These are phyloP conservation scores for Leccinum obscurum DNA, from an alignment of 768 basidiomycete species.

Conservation along the genomic window DNA sequence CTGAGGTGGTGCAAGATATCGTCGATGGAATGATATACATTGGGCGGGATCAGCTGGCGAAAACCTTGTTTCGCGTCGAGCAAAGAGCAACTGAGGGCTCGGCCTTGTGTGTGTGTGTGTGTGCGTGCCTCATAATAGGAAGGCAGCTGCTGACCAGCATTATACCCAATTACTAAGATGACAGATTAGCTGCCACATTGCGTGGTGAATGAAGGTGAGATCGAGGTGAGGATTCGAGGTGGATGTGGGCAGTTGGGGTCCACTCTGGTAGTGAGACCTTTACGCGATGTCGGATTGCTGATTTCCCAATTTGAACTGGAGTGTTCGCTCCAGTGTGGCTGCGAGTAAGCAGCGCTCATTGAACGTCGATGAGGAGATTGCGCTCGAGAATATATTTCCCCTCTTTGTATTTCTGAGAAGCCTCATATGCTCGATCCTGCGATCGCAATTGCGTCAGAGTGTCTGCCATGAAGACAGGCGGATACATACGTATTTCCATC, in stretches of 20 bases:
- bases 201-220: slow-evolving; percentile 19
- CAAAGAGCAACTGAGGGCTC: background rate
- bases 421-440: slow-evolving; percentile 90
- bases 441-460: slow-evolving; percentile 7
- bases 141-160: slow-evolving; percentile 13
- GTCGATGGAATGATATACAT: slow-evolving; percentile 23
- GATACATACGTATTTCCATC: slow-evolving; percentile 92
- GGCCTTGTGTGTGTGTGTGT: slow-evolving; percentile 2
- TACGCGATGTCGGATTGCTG: slow-evolving; percentile 10
- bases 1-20: slow-evolving; percentile 17
- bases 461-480: background rate
- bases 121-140: slow-evolving; percentile 3
- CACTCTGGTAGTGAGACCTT: slow-evolving; percentile 18
- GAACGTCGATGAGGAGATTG: slow-evolving; percentile 83
- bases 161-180: slow-evolving; percentile 27
- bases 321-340: slow-evolving; percentile 4
- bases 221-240: slow-evolving; percentile 16
- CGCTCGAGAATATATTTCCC: slow-evolving; percentile 98
- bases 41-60: slow-evolving; percentile 13
- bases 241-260: slow-evolving; percentile 15
- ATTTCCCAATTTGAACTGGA: slow-evolving; percentile 10
- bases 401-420: slow-evolving; percentile 95
- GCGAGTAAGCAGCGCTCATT: slow-evolving; percentile 43
- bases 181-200: slow-evolving; percentile 23
- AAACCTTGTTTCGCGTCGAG: slow-evolving; percentile 13